A percentile compares a stretch with the other conserved stretches of the same genome.
Conservation (phyloP, 2,329 filamentous ascomycete genomes). For the Colletotrichum neosansevieriae region DNA sequence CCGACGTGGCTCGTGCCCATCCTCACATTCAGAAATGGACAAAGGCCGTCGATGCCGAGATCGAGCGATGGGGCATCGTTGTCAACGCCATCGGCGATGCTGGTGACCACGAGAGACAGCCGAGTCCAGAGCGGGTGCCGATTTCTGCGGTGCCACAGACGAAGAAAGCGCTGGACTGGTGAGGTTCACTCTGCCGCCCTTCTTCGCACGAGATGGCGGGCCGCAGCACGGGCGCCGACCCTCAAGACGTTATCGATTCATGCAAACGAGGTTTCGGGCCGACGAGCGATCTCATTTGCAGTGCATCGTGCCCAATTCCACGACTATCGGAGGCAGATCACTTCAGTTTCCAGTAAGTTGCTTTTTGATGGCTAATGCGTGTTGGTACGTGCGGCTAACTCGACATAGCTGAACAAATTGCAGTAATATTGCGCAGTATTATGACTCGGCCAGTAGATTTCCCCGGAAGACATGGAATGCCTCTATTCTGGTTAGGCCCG, state of each 20-base stretch:
- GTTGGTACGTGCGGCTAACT: conserved; percentile 21
- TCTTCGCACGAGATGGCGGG: background rate
- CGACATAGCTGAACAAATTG: conserved; percentile 29
- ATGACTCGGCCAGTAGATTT: conserved; percentile 21
- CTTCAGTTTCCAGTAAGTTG: conserved; percentile 29
- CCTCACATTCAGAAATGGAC: conserved; percentile 76
- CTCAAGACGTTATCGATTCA: background rate
- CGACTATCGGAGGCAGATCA: conserved; percentile 1
- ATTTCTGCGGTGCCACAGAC: conserved; percentile 43
- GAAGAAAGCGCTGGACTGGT: conserved; percentile 55
- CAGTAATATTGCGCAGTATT: conserved; percentile 17
- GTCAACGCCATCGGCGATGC: conserved; percentile 45
- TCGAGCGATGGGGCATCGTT: conserved; percentile 51
- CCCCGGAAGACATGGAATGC: conserved; percentile 13
- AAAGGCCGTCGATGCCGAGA: conserved; percentile 47
- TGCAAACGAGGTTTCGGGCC: conserved; percentile 10
- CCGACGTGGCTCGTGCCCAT: conserved; percentile 74
- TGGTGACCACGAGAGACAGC: conserved; percentile 48
- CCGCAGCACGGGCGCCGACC: conserved; percentile 15
- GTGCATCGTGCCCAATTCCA: background rate
- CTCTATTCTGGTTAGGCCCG: conserved; percentile 16
- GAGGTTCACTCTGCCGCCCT: conserved; percentile 25
- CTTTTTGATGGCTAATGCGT: conserved; percentile 4
- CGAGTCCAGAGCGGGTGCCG: conserved; percentile 44
- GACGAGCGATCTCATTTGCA: conserved; percentile 1